phyloP scores from a whole-genome alignment of 345 rosid genomes.

The Melastoma malabathricum region DNA sequence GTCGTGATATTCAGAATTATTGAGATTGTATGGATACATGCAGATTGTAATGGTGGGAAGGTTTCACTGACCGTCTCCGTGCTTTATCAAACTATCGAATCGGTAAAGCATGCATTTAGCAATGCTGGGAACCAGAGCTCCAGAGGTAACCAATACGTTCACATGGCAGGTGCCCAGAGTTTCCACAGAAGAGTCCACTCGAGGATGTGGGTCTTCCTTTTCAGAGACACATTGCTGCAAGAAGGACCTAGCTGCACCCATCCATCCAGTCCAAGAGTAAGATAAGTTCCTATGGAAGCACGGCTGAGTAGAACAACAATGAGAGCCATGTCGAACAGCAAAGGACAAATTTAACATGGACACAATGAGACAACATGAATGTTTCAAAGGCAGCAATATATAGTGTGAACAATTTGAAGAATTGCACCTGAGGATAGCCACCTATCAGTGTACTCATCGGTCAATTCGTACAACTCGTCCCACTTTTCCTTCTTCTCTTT shows the following conservation, averaged over 20 bases:
- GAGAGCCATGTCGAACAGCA: too few relatives aligned
- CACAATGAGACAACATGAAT: not conserved
- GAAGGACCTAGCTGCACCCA: slow-evolving; percentile 45
- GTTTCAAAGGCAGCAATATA: too few relatives aligned
- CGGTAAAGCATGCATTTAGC: slow-evolving; percentile 77
- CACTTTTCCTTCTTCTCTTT: slow-evolving; percentile 25
- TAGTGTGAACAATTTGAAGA: too few relatives aligned
- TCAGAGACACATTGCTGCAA: slow-evolving; percentile 55
- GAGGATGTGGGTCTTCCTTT: slow-evolving; percentile 21
- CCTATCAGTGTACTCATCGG: slow-evolving; percentile 65
- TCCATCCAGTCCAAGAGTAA: not conserved
- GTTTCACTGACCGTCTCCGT: slow-evolving; percentile 46
- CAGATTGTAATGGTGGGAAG: slow-evolving; percentile 1
- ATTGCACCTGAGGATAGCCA: slow-evolving; percentile 80
- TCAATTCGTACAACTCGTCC: slow-evolving; percentile 55
- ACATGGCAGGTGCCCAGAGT: slow-evolving; percentile 16
- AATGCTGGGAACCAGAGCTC: slow-evolving; percentile 81
- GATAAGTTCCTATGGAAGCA: too few relatives aligned
- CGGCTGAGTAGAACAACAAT: too few relatives aligned
- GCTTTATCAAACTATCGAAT: slow-evolving; percentile 40
- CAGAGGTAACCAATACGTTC: slow-evolving; percentile 76
- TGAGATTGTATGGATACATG: not conserved
- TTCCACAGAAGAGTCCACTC: slow-evolving; percentile 8
- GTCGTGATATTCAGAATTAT: not conserved
- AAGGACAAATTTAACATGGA: too few relatives aligned